phyloP scores from a whole-genome alignment of 1,284 basidiomycete genomes.

The Exobasidium cylindrosporum region DNA sequence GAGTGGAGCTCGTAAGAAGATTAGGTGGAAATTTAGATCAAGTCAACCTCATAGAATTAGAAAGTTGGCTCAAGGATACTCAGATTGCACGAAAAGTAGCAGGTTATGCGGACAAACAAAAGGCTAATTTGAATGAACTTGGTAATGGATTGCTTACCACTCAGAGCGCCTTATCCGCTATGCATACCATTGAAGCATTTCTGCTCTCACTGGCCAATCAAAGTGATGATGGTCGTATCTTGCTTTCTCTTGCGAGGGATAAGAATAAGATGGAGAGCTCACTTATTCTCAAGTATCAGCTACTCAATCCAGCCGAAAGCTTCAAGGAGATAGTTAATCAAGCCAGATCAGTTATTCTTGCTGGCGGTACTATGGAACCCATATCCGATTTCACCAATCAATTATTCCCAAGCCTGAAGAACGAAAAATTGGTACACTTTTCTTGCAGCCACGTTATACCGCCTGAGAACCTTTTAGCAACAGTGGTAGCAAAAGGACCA shows the following conservation, averaged over 20 bases:
- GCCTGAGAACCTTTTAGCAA: conserved; percentile 70
- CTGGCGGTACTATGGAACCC: conserved; percentile 97
- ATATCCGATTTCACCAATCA: conserved; percentile 72
- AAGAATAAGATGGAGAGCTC: not conserved
- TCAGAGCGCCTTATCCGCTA: conserved; percentile 66
- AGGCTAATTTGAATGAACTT: conserved; percentile 38
- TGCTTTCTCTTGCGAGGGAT: conserved; percentile 29
- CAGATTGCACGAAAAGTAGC: conserved; percentile 69
- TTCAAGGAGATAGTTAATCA: conserved; percentile 77
- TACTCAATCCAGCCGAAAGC: conserved; percentile 85
- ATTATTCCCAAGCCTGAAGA: conserved; percentile 69
- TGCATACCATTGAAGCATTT: conserved; percentile 81
- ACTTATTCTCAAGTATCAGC: conserved; percentile 80
- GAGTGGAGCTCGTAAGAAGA: conserved; percentile 64
- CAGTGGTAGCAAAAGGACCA: conserved; percentile 76
- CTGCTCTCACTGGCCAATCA: conserved; percentile 76
- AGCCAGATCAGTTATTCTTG: conserved; percentile 78
- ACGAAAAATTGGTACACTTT: conserved; percentile 70
- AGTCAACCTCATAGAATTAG: conserved; percentile 70
- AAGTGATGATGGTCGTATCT: conserved; percentile 68
- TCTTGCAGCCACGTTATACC: conserved; percentile 94
- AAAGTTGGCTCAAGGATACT: conserved; percentile 76
- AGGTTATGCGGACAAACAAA: conserved; percentile 71
- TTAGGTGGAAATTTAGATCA: conserved; percentile 71
- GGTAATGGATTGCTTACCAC: conserved; percentile 58